Evolutionary conservation across 192 early-diverging fungal genomes (phyloP), one percentile per base, ranked within the genome.

Genomic region (Linnemannia hyalina): DNA sequence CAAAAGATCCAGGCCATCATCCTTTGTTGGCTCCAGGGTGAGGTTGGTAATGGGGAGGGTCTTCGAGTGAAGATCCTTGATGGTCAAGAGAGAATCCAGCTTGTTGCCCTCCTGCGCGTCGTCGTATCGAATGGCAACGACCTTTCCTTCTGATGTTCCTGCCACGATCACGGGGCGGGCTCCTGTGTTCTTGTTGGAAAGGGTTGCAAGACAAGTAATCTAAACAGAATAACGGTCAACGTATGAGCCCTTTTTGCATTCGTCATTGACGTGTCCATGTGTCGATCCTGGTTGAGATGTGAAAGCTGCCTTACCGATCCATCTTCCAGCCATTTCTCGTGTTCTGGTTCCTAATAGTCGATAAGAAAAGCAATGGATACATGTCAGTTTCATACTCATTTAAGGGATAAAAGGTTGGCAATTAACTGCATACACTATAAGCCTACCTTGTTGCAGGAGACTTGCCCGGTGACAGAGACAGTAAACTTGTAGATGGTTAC

Each of bases 91-190:
- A 29, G 81, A 65, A 15, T 80, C 79, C 36, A 80, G 52, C 32
- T 75, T 75, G 42, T 86, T 69, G 9, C 42, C 73, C 38, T 82
- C 81, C 16, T 76, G 72, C 15, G 78, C 60, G 47, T 72, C 80
- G 23, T 81, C 69, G 68, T 86, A 86, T 35, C 77, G 73, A 15
- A 86, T 76, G 15, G 81, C 84, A 77, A 77, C 74, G 38, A 75
- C 84, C 47, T 81, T 80, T 44, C 79, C 84, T 40, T 81, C 84
- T 11, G 79, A 80, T 38, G 79, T 86, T 70, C 84, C 84, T 74
- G 84, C 84, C 0, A 86, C 76, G 6, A 86, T 77, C 3, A 86
- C 84, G 6, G 84, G 80, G 20, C 69, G 77, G 1, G 75, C 63
- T 74, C 71, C 75, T 47, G 84, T 46, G 38, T 40, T 74, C 41